Base-by-base conservation (phyloP, 1,284 basidiomycete species). In the Rhodotorula glutinis region DNA sequence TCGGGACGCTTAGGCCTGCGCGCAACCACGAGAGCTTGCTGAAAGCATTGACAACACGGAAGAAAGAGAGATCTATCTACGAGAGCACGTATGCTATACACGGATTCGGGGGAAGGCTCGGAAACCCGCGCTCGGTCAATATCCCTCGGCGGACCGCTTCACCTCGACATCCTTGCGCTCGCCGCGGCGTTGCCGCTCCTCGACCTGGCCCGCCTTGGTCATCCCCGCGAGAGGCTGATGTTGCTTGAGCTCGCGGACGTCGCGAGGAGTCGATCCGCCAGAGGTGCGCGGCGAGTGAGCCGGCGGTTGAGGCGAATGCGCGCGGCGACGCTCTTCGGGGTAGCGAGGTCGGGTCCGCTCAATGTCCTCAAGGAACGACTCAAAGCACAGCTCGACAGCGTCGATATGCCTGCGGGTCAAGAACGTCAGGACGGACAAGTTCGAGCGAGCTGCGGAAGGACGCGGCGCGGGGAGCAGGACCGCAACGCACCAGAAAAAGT, bases 341-440 rank as follows among this genome's bases (percentile, higher is more conserved):
- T 75, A 76, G 2, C 71, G 69, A 8, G 76, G 72, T 33, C 79
- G 69, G 3, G 79, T 77, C 23, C 62, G 63, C 70, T 79, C 78
- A 47, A 79, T 78, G 65, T 79, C 79, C 49, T 79, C 76, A 58
- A 79, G 59, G 55, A 80, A 77, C 33, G 79, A 77, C n/a, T 75
- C 41, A 69, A 78, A 78, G 55, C 63, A 71, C 80, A 84, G 83
- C 74, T 86, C 85, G 21, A 85, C 84, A 10, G 85, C 84, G 74
- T 85, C 84, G 2, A 83, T 83, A 3, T 83, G 82, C 83, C 83
- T 73, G 40, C 17, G 29, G 2, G 2, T 4, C 7, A 25, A 3
- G 40, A n/a, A 2, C n/a, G 33, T 19, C 16, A 29, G 2, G n/a
- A n/a, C n/a, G n/a, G n/a, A n/a, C n/a, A n/a, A n/a, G n/a, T n/a